phyloP scores from a whole-genome alignment of 2,329 filamentous ascomycete species.

The Alternaria sp. region DNA sequence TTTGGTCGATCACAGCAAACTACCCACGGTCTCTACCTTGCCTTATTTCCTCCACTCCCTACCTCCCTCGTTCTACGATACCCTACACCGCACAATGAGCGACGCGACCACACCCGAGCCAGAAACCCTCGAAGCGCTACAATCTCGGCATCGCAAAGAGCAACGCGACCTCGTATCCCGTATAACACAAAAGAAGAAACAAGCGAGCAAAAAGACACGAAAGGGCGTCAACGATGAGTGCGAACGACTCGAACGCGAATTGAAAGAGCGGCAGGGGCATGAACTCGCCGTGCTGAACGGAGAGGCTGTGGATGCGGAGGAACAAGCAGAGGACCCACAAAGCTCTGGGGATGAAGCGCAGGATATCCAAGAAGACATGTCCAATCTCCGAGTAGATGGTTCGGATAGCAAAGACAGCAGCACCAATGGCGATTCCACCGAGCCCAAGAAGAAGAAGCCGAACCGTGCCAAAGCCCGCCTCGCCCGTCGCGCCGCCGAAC shows the following conservation, averaged over 20 bases:
- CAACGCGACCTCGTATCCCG: slow-evolving; percentile 82
- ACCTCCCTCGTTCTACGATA: neutral
- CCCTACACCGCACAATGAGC: slow-evolving; percentile 9
- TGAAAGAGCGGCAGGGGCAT: slow-evolving; percentile 60
- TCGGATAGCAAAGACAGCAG: neutral
- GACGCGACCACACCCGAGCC: neutral
- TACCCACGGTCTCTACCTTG: slow-evolving; percentile 9
- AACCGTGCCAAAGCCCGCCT: slow-evolving; percentile 92
- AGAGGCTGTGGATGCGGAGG: slow-evolving; percentile 16
- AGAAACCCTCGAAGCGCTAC: slow-evolving; percentile 73
- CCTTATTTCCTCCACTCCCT: neutral
- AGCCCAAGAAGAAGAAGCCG: slow-evolving; percentile 67
- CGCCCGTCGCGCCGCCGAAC: slow-evolving; percentile 85
- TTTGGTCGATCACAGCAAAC: neutral
- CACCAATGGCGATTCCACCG: slow-evolving; percentile 3
- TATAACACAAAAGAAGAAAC: slow-evolving; percentile 95
- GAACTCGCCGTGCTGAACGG: slow-evolving; percentile 56
- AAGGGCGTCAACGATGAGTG: slow-evolving; percentile 68
- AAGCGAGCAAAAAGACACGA: slow-evolving; percentile 81
- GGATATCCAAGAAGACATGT: slow-evolving; percentile 16
- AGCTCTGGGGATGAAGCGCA: slow-evolving; percentile 15
- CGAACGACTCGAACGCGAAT: slow-evolving; percentile 61
- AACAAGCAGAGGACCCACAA: slow-evolving; percentile 5
- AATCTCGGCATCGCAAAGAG: slow-evolving; percentile 84
- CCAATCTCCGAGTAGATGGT: slow-evolving; percentile 9